A percentile compares a stretch with the other conserved stretches of the same genome.
Evolutionary conservation across 2,329 filamentous ascomycete species (phyloP).

Genomic region (Sporothrix variecibatus): DNA sequence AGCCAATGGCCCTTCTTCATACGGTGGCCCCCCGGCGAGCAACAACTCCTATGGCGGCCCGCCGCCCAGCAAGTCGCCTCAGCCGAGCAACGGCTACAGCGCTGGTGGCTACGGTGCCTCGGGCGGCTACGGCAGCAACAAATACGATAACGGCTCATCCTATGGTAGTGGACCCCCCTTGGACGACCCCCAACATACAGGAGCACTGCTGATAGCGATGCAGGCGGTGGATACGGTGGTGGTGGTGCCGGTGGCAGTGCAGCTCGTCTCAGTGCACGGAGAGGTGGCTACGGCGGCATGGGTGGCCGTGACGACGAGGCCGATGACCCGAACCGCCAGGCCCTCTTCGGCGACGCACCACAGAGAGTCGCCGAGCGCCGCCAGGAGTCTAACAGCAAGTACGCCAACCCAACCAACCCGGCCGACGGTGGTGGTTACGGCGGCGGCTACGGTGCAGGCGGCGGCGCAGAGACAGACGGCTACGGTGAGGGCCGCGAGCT

Average conservation of each 20-base stretch:
- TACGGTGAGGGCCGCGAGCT: conserved; percentile 73
- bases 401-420: conserved; percentile 45
- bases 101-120: conserved; percentile 55
- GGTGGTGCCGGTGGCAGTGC: conserved; percentile 20
- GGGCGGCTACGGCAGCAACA: conserved; percentile 55
- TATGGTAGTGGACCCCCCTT: conserved; percentile 24
- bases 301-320: conserved; percentile 46
- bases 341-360: conserved; percentile 61
- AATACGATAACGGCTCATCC: conserved; percentile 48
- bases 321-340: conserved; percentile 60
- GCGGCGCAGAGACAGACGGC: conserved; percentile 44
- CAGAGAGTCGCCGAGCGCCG: conserved; percentile 46
- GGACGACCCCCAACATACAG: conserved; percentile 30
- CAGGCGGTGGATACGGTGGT: conserved; percentile 36
- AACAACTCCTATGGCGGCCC: conserved; percentile 8
- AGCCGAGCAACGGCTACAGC: conserved; percentile 50
- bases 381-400: conserved; percentile 41
- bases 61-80: conserved; percentile 28
- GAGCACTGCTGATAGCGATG: conserved; percentile 29
- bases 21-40: conserved; percentile 16
- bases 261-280: conserved; percentile 38
- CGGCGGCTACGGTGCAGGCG: conserved; percentile 11
- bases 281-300: conserved; percentile 63
- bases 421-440: conserved; percentile 32
- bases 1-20: background rate